Evolutionary conservation across 2,329 filamentous ascomycete species (phyloP), one percentile per base, ranked within the genome.

Genomic region (Nectriaceae sp.): DNA sequence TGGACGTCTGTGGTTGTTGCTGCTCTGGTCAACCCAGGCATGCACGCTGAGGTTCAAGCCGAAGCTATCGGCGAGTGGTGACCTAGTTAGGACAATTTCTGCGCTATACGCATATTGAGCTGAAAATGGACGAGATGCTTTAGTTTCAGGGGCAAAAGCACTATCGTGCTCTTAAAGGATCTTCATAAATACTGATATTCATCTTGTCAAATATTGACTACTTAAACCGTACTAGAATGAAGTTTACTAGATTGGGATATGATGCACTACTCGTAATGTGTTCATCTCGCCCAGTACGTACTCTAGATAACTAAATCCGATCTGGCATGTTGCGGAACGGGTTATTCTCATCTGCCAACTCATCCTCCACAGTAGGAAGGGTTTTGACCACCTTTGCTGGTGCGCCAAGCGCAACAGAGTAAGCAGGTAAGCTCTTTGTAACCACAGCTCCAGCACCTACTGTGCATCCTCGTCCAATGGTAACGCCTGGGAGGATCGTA

Each of bases 401-500:
- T 4, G 69, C 62, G 1, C 77, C 76, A 19, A 76, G 63, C 0
- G 74, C 76, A 2, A 79, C 72, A 2, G 67, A 72, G 56, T 71
- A 79, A 22, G 71, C 67, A 2, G 75, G 74, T 16, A 80, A 68
- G 40, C 71, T 69, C 58, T 65, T 75, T 2, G 76, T 79, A 19
- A 80, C 76, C 4, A 80, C 65, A 15, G 36, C 70, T 5, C 75
- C 70, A 0, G 76, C 75, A 5, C 26, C 78, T 42, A 80, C 65
- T 0, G 75, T 78, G 57, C 71, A 75, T 2, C 78, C 77, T 49
- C 74, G 71, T 3, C 77, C 77, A 47, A 80, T 78, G 1, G 64
- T 76, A 2, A 80, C 76, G 11, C 76, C 76, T 2, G 76, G 74
- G 63, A 80, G 67, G 54, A 81, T 75, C n/a, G n/a, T n/a, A n/a